phyloP scores from a whole-genome alignment of 371 early-diverging fungal genomes.

The Coemansia sp. region DNA sequence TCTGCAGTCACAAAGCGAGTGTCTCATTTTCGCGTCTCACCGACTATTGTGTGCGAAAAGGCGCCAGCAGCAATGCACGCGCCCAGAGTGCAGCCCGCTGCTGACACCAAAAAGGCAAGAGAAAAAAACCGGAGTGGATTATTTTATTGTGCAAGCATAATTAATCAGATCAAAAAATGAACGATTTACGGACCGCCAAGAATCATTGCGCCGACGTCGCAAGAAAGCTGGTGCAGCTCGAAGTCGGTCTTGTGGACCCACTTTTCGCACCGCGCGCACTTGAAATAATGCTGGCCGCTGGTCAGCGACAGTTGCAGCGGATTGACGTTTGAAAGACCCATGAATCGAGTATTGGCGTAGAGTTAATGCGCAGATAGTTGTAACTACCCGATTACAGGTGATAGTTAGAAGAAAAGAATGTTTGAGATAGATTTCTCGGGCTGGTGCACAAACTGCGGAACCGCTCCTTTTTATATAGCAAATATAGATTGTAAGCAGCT shows the following conservation, averaged over 20 bases:
- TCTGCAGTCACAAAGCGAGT: no score
- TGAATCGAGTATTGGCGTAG: background rate
- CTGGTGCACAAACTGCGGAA: no score
- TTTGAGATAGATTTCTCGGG: background rate
- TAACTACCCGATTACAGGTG: background rate
- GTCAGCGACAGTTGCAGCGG: slow-evolving; percentile 2
- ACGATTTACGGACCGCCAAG: background rate
- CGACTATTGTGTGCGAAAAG: no score
- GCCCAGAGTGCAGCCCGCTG: background rate
- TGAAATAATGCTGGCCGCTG: background rate
- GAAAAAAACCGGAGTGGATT: background rate
- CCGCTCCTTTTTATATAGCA: no score
- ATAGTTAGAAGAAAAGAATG: background rate
- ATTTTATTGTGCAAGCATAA: background rate
- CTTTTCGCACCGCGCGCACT: background rate
- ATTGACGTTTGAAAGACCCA: background rate
- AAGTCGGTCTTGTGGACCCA: slow-evolving; percentile 1
- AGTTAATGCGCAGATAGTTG: background rate
- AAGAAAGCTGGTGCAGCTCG: background rate
- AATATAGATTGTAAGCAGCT: no score
- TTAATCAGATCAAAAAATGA: background rate
- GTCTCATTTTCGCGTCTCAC: no score
- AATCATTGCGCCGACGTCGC: background rate
- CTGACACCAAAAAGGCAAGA: background rate
- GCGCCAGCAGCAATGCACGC: no score